Evolutionary conservation across 768 basidiomycete species (phyloP).

Genomic region (Trametes meyenii): DNA sequence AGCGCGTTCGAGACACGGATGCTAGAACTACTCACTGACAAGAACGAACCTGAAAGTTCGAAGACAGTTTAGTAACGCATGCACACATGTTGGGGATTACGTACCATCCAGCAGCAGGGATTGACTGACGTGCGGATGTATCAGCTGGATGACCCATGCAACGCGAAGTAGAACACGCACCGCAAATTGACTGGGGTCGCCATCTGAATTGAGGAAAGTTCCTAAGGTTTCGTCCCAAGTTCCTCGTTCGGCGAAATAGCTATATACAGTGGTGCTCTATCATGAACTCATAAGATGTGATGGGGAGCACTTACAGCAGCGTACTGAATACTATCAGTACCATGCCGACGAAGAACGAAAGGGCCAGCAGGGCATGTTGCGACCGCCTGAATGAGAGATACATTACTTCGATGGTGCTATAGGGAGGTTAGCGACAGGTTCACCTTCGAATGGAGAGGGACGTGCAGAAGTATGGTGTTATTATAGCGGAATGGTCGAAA

Average conservation of each 20-base stretch:
- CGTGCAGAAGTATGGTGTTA: slow-evolving; percentile 72
- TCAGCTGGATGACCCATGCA: not conserved
- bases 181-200: slow-evolving; percentile 79
- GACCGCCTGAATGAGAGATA: slow-evolving; percentile 84
- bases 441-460: not conserved
- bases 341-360: slow-evolving; percentile 89
- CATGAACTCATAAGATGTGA: not conserved
- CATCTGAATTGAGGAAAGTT: slow-evolving; percentile 83
- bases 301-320: slow-evolving; percentile 54
- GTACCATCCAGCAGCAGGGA: slow-evolving; percentile 79
- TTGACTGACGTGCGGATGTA: slow-evolving; percentile 45
- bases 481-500: slow-evolving; percentile 89
- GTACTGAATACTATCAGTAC: slow-evolving; percentile 88
- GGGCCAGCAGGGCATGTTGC: slow-evolving; percentile 83
- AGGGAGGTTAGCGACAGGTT: not conserved
- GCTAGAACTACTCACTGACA: slow-evolving; percentile 55
- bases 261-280: slow-evolving; percentile 28
- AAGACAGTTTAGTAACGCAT: slow-evolving; percentile 8
- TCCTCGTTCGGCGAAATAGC: slow-evolving; percentile 89
- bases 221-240: slow-evolving; percentile 84
- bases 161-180: slow-evolving; percentile 40
- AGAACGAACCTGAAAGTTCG: slow-evolving; percentile 60
- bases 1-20: slow-evolving; percentile 26
- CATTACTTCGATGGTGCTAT: slow-evolving; percentile 90
- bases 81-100: slow-evolving; percentile 31